Percentiles rank a stretch among this genome's conserved stretches.
Evolutionary conservation across 2,329 filamentous ascomycete species (phyloP).

Genomic region (Aotearoamyces nothofagi): DNA sequence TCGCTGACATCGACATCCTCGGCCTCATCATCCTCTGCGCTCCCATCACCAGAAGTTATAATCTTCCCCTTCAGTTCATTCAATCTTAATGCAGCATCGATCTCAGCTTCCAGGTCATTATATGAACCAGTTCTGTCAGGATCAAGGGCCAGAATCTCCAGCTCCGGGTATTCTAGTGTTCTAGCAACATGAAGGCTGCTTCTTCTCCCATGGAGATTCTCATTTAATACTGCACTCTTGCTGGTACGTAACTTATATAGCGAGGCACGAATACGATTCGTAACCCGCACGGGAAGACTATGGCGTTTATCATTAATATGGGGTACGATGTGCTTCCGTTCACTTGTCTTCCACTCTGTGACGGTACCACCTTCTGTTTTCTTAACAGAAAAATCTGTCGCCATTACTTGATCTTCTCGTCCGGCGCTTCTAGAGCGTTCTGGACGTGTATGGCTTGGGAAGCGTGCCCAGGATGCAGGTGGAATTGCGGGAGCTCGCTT

Average conservation of each 20-base stretch:
- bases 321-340: constrained; percentile 2
- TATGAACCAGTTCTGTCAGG: too few species aligned
- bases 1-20: neutral
- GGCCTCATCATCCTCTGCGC: constrained; percentile 1
- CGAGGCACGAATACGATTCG: neutral
- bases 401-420: neutral
- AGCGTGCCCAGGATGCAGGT: constrained; percentile 1
- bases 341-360: neutral
- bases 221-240: neutral
- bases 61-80: constrained; percentile 3
- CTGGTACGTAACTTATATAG: constrained; percentile 4
- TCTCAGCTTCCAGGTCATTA: too few species aligned
- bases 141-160: constrained; percentile 15
- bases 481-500: neutral
- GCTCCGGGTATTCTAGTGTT: constrained; percentile 14
- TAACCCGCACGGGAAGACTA: neutral
- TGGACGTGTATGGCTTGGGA: constrained; percentile 1
- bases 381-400: constrained; percentile 1
- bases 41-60: constrained; percentile 3
- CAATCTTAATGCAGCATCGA: too few species aligned
- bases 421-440: constrained; percentile 1
- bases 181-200: constrained; percentile 11
- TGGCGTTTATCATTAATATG: neutral
- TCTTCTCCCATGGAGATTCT: constrained; percentile 9
- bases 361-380: neutral